Base-by-base conservation (phyloP, 805 yeast species). In the Cyberlindnera misumaiensis region DNA sequence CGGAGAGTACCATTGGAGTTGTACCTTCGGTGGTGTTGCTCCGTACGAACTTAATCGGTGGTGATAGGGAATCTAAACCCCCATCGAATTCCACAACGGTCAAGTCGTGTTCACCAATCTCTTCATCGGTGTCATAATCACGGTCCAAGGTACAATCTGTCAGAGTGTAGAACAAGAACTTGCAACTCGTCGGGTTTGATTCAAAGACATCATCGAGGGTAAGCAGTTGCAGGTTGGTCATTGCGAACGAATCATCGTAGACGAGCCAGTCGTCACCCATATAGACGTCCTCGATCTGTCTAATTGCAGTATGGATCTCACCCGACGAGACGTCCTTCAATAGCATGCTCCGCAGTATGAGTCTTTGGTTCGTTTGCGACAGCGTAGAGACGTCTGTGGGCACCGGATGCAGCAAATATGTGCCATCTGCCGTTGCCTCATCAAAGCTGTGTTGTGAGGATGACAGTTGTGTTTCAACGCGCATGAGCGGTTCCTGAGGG, bases 181-280 rank as follows among this genome's bases (percentile, higher is more conserved):
- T 62, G 5, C 60, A 52, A 11, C 51, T 49, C 32, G 43, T 46
- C 20, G 48, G 53, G 24, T 54, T 53, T 17, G 42, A 36, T 15
- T 54, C 57, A 13, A 60, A 36, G n/a, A 60, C 48, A 37, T 65
- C 68, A n/a, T 56, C 57, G 7, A 65, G 37, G 5, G 56, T 46
- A 12, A 63, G 45, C 31, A 60, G 51, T 38, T 62, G 63, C 31
- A 65, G 42, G 43, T 65, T 65, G 20, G 56, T 46, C 52, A 65
- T 46, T 11, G 64, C 55, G 40, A 64, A 66, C 2, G 52, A 45
- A 4, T 60, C 53, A 44, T 66, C 71, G 38, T 65, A 66, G 5
- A 65, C 43, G 11, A 65, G 44, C 71, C 71, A 66, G 32, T 65
- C 68, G 34, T 65, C 69, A 12, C 55, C 55, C 28, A 60, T 39